Evolutionary conservation across 129 eudicot species (phyloP), one percentile per base, ranked within the genome.

Genomic region (Solidago caesia): DNA sequence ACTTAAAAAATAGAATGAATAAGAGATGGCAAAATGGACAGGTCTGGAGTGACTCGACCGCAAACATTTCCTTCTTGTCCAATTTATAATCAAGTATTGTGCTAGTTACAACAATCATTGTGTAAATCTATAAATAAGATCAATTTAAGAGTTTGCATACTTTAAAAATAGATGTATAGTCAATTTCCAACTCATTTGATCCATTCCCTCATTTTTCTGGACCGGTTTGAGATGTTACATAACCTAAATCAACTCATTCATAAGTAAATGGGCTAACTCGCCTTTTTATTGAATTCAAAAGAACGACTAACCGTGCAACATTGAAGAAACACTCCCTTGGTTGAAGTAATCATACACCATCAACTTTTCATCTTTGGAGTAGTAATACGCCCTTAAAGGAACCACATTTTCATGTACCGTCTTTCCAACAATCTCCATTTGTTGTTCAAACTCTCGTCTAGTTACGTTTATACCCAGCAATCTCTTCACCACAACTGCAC

Each of bases 361-460:
- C 64, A 94, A 87, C 88, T 94, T 94, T 69, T 94, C 98, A 46
- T 94, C 98, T 77, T 94, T 94, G 41, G 98, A 94, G 76, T 90
- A 94, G 77, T 88, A 94, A 84, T 88, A 94, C 12, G 98, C 98
- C 81, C 96, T 83, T 12, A 94, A 44, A 4, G 98, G 80, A 76
- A 85, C 91, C 67, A 94, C 87, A 84, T 90, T 94, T 26, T 88
- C 91, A 65, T 94, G 98, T 68, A 76, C 64, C 9, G 89, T 79
- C 60, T 59, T 88, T 49, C 96, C 98, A 79, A 90, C 93, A 57
- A 84, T 43, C 80, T 90, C 97, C 97, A 94, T 94, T 47, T 90
- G 97, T 72, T 86, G 93, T 75, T 94, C 98, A 62, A 94, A 94
- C 33, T 94, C 98, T 33, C 87, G 82, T 69, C 81, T 94, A 26